Evolutionary conservation across 345 rosid species (phyloP), one percentile per base, ranked within the genome.

Genomic region (Luvunga scandens): DNA sequence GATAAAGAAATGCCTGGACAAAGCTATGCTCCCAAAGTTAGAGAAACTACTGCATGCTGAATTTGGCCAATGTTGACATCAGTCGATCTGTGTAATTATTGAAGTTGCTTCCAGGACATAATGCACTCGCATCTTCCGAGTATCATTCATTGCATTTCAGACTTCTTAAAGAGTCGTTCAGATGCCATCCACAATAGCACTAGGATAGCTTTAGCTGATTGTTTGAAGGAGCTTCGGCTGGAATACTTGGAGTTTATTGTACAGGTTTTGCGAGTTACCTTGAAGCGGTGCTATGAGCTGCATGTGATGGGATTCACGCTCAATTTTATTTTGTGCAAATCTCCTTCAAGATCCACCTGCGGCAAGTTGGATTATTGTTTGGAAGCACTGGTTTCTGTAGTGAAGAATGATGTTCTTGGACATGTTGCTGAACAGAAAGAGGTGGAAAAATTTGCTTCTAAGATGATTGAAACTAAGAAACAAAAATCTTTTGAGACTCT

Each of bases 371-470:
- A 96, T 86, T 89, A 90, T 79, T 94, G 97, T 84, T 77, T 91
- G 85, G 87, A 80, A 34, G 97, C 90, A 82, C 97, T 96, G 71
- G 92, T 92, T 33, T 73, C 85, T 61, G 90, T 90, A 63, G 95
- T 90, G 64, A 90, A 87, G 82, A 87, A 77, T 38, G 95, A 94
- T 77, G 91, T 94, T 81, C 91, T 94, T 69, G 97, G 98, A 76
- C 89, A 89, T 86, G 98, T 92, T 82, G 88, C 95, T 12, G 99
- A 96, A 83, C 90, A 96, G 86, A 96, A 92, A 81, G 97, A 92
- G 75, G 99, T 88, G 81, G 92, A 85, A 33, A 92, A 92, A 85
- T 89, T 94, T 75, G 90, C 92, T 78, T 85, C 89, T 24, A 94
- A 93, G 82, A 96, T 92, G 98, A 96, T 92, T 80, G 99, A 96